These are phyloP conservation scores for Colletotrichum viniferum DNA, from an alignment of 2,329 filamentous ascomycete genomes.

Conservation along the genomic window DNA sequence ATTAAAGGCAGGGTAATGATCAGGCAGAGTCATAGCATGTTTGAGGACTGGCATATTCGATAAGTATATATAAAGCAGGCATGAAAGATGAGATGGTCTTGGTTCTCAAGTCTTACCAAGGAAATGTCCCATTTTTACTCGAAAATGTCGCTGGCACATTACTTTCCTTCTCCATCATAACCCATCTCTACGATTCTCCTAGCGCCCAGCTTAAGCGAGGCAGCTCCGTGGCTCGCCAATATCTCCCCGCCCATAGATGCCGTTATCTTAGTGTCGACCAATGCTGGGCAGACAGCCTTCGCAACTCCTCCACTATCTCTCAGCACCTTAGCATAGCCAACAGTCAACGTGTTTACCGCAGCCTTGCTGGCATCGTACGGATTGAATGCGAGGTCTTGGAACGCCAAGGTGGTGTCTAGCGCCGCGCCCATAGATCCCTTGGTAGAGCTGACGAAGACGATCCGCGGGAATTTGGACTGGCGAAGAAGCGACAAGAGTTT, in stretches of 20 bases:
- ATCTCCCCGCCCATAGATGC: not conserved
- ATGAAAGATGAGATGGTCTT: not conserved
- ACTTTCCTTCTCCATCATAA: not conserved
- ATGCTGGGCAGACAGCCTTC: not conserved
- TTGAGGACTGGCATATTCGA: not conserved
- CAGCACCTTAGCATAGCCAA: not conserved
- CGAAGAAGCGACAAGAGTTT: not conserved
- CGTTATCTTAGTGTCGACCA: not conserved
- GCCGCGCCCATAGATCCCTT: not conserved
- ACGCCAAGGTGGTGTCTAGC: not conserved
- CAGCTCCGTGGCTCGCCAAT: not conserved
- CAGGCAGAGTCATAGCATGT: not conserved
- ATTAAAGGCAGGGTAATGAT: fast-evolving
- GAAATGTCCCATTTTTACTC: not conserved
- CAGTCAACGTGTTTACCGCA: not conserved
- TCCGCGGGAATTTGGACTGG: not conserved
- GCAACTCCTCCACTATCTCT: not conserved
- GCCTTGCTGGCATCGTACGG: not conserved
- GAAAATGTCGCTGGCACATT: not conserved
- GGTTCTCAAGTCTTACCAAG: not conserved
- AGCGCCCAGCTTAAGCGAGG: not conserved
- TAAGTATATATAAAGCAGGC: not conserved
- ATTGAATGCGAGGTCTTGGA: not conserved
- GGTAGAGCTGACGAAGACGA: not conserved
- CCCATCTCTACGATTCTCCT: not conserved